Evolutionary conservation across 169 alveolate species (phyloP).

Genomic region (Plasmodium fragile): DNA sequence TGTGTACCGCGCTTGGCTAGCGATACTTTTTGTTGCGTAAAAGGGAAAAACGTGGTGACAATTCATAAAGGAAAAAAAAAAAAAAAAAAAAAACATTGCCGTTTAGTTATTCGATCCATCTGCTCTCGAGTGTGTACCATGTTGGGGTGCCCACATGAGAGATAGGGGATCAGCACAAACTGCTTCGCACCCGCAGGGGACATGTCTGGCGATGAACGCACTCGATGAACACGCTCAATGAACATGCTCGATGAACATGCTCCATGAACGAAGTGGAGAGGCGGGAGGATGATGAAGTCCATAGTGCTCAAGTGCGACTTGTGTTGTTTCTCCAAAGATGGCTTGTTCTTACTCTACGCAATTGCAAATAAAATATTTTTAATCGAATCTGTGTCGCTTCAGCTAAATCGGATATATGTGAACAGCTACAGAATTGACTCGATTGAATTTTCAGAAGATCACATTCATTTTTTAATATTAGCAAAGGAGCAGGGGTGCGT

Average conservation of each 20-base stretch:
- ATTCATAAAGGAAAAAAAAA: not conserved
- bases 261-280: not conserved
- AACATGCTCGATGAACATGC: not conserved
- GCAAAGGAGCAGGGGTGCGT: constrained; percentile 32
- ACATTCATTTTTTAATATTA: constrained; percentile 39
- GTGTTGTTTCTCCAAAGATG: constrained; percentile 47
- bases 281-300: not conserved
- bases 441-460: constrained; percentile 18
- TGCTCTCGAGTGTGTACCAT: not conserved
- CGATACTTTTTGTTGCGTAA: not conserved
- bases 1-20: not conserved
- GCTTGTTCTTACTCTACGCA: constrained; percentile 27
- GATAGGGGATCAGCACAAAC: not conserved
- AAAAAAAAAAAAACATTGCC: not conserved
- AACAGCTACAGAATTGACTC: constrained; percentile 26
- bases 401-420: constrained; percentile 9
- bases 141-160: not conserved
- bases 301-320: not conserved
- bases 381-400: constrained; percentile 5
- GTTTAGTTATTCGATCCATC: not conserved
- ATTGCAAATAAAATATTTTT: constrained; percentile 22
- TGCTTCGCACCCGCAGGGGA: not conserved
- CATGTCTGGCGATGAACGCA: not conserved
- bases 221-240: not conserved
- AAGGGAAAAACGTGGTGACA: not conserved